phyloP scores from a whole-genome alignment of 1,139 yeast genomes.

The Kurtzmaniella natalensis region DNA sequence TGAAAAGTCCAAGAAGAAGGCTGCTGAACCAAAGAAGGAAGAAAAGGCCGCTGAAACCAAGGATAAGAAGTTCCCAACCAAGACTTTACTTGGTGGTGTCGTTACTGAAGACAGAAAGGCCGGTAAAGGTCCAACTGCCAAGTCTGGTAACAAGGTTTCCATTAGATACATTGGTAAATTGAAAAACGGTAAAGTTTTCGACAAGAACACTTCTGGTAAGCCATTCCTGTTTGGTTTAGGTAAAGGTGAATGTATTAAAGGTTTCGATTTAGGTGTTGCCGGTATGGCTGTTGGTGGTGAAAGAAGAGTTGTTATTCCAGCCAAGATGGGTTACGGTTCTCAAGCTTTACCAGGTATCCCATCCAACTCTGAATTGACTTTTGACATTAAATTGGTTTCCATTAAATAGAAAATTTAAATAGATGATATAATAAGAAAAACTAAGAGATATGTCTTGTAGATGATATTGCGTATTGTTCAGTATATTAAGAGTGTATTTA shows the following conservation, averaged over 20 bases:
- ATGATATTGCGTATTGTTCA: too few species aligned
- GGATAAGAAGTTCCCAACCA: slow-evolving; percentile 53
- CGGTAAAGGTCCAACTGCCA: slow-evolving; percentile 87
- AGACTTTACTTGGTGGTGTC: slow-evolving; percentile 90
- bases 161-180: slow-evolving; percentile 97
- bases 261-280: slow-evolving; percentile 97
- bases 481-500: too few species aligned
- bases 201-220: slow-evolving; percentile 95
- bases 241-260: slow-evolving; percentile 97
- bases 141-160: slow-evolving; percentile 86
- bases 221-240: slow-evolving; percentile 91
- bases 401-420: slow-evolving; percentile 53
- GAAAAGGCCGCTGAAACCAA: slow-evolving; percentile 21
- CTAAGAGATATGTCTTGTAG: neutral
- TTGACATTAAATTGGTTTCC: slow-evolving; percentile 90
- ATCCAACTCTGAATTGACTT: slow-evolving; percentile 91
- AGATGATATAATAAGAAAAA: slow-evolving; percentile 20
- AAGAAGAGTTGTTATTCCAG: slow-evolving; percentile 94
- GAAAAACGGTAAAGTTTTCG: slow-evolving; percentile 93
- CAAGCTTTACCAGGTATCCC: slow-evolving; percentile 96
- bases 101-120: slow-evolving; percentile 85
- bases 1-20: slow-evolving; percentile 18
- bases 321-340: slow-evolving; percentile 94
- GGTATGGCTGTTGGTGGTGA: slow-evolving; percentile 99
- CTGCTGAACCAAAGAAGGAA: slow-evolving; percentile 16